Evolutionary conservation across 1,284 basidiomycete genomes (phyloP).

Genomic region (Cutaneotrichosporon curvatum): DNA sequence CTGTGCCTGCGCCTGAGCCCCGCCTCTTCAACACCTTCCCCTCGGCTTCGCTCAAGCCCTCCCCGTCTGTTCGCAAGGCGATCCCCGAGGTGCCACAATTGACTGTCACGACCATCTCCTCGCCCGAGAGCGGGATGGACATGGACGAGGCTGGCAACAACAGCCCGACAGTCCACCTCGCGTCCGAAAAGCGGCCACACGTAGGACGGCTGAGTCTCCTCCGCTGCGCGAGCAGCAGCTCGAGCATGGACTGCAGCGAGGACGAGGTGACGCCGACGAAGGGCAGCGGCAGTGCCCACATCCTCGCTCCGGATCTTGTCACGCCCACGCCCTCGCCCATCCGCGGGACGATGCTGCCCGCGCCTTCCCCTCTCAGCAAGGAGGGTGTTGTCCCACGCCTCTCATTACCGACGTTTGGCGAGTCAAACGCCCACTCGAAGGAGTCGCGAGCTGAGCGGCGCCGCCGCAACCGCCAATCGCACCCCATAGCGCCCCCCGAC

Average conservation of each 20-base stretch:
- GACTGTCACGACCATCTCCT: conserved; percentile 29
- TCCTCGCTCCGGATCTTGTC: too few relatives aligned
- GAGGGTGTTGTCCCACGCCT: conserved; percentile 31
- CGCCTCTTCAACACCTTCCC: background rate
- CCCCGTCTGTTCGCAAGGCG: conserved; percentile 9
- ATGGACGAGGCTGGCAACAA: conserved; percentile 29
- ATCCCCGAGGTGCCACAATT: conserved; percentile 22
- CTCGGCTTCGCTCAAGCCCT: conserved; percentile 16
- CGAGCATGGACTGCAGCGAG: conserved; percentile 35
- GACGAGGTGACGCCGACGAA: conserved; percentile 46
- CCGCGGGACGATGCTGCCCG: background rate
- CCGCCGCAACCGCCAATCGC: conserved; percentile 44
- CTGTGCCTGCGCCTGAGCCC: background rate
- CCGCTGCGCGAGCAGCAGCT: conserved; percentile 27
- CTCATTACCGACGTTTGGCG: conserved; percentile 41
- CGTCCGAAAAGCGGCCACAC: conserved; percentile 6
- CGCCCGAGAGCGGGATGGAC: conserved; percentile 44
- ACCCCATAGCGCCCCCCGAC: conserved; percentile 25
- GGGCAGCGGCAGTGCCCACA: conserved; percentile 1
- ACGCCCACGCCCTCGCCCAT: conserved; percentile 27
- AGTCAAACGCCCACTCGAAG: conserved; percentile 9
- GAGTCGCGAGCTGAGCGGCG: conserved; percentile 19
- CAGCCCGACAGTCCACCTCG: conserved; percentile 33
- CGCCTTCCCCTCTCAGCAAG: conserved; percentile 5
- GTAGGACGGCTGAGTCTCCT: conserved; percentile 29